These are phyloP conservation scores for Colletotrichum tropicale DNA, from an alignment of 2,329 filamentous ascomycete species.

Conservation along the genomic window DNA sequence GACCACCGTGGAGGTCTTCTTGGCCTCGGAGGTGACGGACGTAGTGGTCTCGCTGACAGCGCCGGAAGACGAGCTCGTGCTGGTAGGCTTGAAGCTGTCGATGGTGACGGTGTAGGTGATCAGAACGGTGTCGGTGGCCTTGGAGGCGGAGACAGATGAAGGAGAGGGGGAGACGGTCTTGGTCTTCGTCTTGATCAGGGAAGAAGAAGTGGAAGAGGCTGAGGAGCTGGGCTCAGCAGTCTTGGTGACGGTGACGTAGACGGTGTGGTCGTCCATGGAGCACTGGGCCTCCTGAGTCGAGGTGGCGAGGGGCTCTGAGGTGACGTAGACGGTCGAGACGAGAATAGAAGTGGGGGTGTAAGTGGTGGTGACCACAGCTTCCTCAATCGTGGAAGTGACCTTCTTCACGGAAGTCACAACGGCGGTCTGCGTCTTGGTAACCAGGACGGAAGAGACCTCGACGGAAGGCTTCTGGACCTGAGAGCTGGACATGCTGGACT, in stretches of 20 bases:
- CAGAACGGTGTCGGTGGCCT: conserved; percentile 1
- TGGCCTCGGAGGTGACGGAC: background rate
- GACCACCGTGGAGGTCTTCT: background rate
- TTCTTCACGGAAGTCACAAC: background rate
- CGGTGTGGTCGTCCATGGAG: conserved; percentile 7
- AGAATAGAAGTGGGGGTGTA: conserved; percentile 1
- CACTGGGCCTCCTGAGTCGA: background rate
- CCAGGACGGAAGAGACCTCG: background rate
- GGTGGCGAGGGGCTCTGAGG: background rate
- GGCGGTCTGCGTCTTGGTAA: conserved; percentile 12
- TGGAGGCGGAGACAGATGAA: background rate
- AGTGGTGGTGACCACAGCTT: background rate
- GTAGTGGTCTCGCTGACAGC: background rate
- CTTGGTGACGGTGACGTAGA: conserved; percentile 20
- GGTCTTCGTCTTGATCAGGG: background rate
- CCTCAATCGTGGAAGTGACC: conserved; percentile 1
- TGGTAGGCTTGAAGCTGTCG: background rate
- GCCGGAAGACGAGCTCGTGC: background rate
- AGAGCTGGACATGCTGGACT: background rate
- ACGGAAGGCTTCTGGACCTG: background rate
- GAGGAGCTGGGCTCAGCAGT: background rate
- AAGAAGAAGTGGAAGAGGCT: background rate
- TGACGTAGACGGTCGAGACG: background rate
- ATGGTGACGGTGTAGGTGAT: conserved; percentile 16
- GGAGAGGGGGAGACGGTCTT: background rate